Conservation (phyloP, 371 early-diverging fungal genomes). For the Rhizopus delemar region DNA sequence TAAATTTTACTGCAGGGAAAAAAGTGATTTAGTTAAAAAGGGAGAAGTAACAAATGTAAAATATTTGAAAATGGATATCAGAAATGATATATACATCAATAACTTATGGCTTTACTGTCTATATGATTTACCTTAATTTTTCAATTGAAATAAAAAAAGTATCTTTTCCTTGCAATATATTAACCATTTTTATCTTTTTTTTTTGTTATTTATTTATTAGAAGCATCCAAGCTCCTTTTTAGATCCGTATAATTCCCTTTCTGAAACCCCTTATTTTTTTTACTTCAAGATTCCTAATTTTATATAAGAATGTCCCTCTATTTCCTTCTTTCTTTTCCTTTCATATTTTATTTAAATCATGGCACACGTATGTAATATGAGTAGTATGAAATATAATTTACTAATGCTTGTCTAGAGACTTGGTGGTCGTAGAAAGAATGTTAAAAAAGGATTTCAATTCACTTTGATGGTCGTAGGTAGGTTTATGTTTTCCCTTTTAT, state of each 20-base stretch:
- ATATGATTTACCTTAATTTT: no score
- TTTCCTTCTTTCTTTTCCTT: neutral
- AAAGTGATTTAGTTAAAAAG: no score
- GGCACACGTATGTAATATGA: conserved; percentile 15
- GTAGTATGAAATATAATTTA: neutral
- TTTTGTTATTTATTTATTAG: no score
- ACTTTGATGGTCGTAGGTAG: conserved; percentile 96
- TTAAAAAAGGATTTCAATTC: conserved; percentile 94
- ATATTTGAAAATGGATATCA: no score
- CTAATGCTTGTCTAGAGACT: conserved; percentile 38
- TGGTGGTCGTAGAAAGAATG: conserved; percentile 86
- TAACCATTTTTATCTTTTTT: no score
- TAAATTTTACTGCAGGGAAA: no score
- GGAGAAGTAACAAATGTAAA: no score
- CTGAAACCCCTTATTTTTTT: neutral
- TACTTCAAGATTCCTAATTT: neutral
- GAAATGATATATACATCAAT: no score
- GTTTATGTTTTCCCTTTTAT: conserved; percentile 14
- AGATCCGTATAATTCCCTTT: neutral
- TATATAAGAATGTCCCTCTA: neutral
- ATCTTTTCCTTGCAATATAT: no score
- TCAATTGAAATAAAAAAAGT: no score
- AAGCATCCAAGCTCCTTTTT: neutral
- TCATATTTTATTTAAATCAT: conserved; percentile 4
- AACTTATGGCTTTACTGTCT: no score